A percentile compares a stretch with the other conserved stretches of the same genome.
Evolutionary conservation across 768 basidiomycete genomes (phyloP).

Genomic region (Rhizopogon vulgaris): DNA sequence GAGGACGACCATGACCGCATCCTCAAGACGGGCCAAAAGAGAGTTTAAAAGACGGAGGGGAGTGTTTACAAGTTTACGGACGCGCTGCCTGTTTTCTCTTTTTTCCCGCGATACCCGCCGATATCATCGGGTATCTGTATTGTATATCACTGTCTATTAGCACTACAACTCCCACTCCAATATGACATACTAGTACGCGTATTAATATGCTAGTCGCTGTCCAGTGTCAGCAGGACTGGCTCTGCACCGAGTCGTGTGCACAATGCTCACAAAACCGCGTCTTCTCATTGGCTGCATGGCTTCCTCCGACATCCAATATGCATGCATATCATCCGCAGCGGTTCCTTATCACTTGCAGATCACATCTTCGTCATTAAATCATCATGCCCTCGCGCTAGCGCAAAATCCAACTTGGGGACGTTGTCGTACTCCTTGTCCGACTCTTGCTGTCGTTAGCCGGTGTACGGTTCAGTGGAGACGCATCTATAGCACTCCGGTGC

Average conservation of each 20-base stretch:
- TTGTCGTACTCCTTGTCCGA: constrained; percentile 21
- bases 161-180: neutral
- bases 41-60: too few species aligned
- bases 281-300: neutral
- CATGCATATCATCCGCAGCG: neutral
- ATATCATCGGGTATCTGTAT: neutral
- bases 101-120: neutral
- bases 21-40: constrained; percentile 4
- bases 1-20: constrained; percentile 15
- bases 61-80: neutral
- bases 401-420: constrained; percentile 19
- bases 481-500: constrained; percentile 24
- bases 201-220: neutral
- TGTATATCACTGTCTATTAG: too few species aligned
- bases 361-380: neutral
- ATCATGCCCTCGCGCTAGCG: neutral
- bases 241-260: neutral
- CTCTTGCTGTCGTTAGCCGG: constrained; percentile 12
- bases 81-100: neutral
- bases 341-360: neutral
- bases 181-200: neutral
- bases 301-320: neutral
- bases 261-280: neutral
- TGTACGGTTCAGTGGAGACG: constrained; percentile 1
- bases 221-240: too few species aligned